These are phyloP conservation scores for Fusarium poae DNA, from an alignment of 2,329 filamentous ascomycete species.

Conservation along the genomic window DNA sequence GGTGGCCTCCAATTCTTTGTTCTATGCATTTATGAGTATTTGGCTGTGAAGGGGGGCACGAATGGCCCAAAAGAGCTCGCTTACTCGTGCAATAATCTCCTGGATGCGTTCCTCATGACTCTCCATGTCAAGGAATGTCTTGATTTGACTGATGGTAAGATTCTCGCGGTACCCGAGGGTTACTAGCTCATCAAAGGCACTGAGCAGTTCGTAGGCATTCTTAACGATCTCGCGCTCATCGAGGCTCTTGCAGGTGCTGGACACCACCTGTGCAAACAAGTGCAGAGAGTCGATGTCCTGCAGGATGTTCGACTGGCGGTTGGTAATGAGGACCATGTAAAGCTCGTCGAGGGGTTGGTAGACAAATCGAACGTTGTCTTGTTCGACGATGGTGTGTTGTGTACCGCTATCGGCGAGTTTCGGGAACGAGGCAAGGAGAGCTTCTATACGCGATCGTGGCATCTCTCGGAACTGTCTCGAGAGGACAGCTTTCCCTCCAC, in stretches of 20 bases:
- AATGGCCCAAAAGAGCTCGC: slow-evolving; percentile 42
- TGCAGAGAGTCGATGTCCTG: slow-evolving; percentile 99
- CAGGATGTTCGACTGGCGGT: slow-evolving; percentile 98
- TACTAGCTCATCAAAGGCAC: slow-evolving; percentile 96
- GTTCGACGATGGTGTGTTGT: slow-evolving; percentile 97
- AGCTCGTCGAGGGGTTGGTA: slow-evolving; percentile 99
- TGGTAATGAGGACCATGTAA: slow-evolving; percentile 99
- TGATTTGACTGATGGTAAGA: slow-evolving; percentile 95
- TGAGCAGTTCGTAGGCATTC: slow-evolving; percentile 96
- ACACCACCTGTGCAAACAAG: slow-evolving; percentile 96
- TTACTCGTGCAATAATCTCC: slow-evolving; percentile 92
- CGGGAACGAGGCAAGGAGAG: slow-evolving; percentile 94
- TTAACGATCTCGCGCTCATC: slow-evolving; percentile 95
- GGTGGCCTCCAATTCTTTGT: slow-evolving; percentile 98
- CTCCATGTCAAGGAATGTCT: slow-evolving; percentile 99
- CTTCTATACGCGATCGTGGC: slow-evolving; percentile 95
- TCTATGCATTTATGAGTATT: slow-evolving; percentile 65
- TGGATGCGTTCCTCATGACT: slow-evolving; percentile 99
- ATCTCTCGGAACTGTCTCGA: slow-evolving; percentile 98
- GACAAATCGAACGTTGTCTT: slow-evolving; percentile 99
- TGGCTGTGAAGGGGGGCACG: background rate
- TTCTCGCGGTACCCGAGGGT: slow-evolving; percentile 97
- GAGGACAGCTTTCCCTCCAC: slow-evolving; percentile 97
- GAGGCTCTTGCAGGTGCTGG: slow-evolving; percentile 93
- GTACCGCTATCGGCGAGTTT: slow-evolving; percentile 96